Evolutionary conservation across 2,329 filamentous ascomycete genomes (phyloP).

Genomic region (Macrophomina pseudophaseolina): DNA sequence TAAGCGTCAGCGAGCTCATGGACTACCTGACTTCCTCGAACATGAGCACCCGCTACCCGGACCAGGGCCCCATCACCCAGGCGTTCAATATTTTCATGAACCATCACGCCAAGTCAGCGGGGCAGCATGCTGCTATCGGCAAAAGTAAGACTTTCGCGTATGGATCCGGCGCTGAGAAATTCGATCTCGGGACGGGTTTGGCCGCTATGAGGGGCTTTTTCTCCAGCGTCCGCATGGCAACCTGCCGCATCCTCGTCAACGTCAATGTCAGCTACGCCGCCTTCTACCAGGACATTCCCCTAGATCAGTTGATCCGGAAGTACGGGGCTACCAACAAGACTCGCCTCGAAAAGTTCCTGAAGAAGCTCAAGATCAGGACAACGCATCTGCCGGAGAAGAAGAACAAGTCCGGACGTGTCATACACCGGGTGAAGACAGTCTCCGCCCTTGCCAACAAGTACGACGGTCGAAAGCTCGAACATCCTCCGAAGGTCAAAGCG

Average conservation of each 20-base stretch:
- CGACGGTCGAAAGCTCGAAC: slow-evolving; percentile 38
- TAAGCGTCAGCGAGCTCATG: slow-evolving; percentile 47
- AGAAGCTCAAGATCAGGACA: slow-evolving; percentile 44
- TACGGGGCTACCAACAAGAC: slow-evolving; percentile 23
- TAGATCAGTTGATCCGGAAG: slow-evolving; percentile 43
- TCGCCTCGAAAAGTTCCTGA: slow-evolving; percentile 44
- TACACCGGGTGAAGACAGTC: slow-evolving; percentile 47
- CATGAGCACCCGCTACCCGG: slow-evolving; percentile 43
- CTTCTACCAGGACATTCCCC: slow-evolving; percentile 58
- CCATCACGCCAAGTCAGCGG: slow-evolving; percentile 51
- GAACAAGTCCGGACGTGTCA: slow-evolving; percentile 40
- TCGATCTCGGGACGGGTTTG: slow-evolving; percentile 55
- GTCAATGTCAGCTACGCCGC: slow-evolving; percentile 66
- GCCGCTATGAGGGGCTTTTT: slow-evolving; percentile 66
- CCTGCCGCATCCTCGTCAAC: slow-evolving; percentile 64
- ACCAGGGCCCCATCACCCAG: slow-evolving; percentile 59
- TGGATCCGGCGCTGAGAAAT: not conserved
- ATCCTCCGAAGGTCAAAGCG: slow-evolving; percentile 31
- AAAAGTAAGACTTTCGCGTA: slow-evolving; percentile 51
- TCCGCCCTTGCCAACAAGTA: slow-evolving; percentile 41
- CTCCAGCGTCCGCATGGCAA: slow-evolving; percentile 64
- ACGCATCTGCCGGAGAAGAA: slow-evolving; percentile 45
- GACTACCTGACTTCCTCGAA: slow-evolving; percentile 50
- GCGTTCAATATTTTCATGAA: slow-evolving; percentile 64
- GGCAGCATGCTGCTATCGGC: slow-evolving; percentile 51